Conservation (phyloP, 345 rosid genomes). For the Schrenkiella parvula region DNA sequence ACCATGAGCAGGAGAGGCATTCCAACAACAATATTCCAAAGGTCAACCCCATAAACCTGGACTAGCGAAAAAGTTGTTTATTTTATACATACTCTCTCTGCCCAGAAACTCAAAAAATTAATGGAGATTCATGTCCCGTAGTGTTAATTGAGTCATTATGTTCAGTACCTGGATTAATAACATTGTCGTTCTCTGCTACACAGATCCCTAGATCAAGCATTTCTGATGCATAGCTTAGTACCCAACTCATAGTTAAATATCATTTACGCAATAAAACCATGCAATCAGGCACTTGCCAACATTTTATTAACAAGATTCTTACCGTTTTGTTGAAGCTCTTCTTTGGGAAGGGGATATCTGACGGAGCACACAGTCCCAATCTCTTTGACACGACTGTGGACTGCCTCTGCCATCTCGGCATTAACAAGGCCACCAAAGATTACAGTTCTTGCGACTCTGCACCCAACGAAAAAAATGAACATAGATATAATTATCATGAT, state of each 20-base stretch:
- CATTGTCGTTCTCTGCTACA: neutral
- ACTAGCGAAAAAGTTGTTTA: neutral
- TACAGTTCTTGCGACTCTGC: slow-evolving; percentile 89
- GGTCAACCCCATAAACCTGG: neutral
- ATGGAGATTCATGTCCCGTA: neutral
- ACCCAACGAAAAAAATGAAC: neutral
- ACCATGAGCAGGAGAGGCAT: slow-evolving; percentile 8
- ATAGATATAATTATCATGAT: neutral
- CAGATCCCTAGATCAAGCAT: neutral
- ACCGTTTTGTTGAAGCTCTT: slow-evolving; percentile 74
- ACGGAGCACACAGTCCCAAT: slow-evolving; percentile 74
- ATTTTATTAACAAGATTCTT: slow-evolving; percentile 12
- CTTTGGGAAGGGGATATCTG: slow-evolving; percentile 74
- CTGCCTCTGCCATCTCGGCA: slow-evolving; percentile 66
- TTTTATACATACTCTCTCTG: neutral
- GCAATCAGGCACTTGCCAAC: neutral
- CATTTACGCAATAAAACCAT: neutral
- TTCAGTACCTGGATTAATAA: slow-evolving; percentile 1
- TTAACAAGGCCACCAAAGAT: slow-evolving; percentile 77
- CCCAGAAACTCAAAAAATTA: neutral
- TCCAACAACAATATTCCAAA: neutral
- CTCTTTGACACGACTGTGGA: slow-evolving; percentile 59
- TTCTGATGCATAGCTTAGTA: neutral
- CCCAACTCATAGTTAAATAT: neutral
- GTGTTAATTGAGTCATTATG: neutral